phyloP scores from a whole-genome alignment of 2,329 filamentous ascomycete species.

The Cryoendolithus antarcticus region DNA sequence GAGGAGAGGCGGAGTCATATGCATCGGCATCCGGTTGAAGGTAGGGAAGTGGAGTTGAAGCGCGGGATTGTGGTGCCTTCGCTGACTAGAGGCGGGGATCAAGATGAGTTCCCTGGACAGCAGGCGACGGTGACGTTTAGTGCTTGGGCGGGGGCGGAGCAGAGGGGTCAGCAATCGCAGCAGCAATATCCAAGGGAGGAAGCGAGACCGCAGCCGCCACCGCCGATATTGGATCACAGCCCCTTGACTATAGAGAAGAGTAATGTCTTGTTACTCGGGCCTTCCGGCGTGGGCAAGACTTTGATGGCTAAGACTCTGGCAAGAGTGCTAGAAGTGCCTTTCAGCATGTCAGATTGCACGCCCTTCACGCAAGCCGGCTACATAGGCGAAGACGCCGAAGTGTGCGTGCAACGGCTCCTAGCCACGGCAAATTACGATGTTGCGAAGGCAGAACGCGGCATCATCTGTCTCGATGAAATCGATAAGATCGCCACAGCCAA shows the following conservation, averaged over 20 bases:
- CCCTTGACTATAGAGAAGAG: conserved; percentile 83
- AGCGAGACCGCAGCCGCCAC: conserved; percentile 8
- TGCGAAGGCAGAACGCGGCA: conserved; percentile 72
- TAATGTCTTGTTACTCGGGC: conserved; percentile 80
- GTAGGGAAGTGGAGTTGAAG: conserved; percentile 32
- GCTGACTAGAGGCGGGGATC: conserved; percentile 26
- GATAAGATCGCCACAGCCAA: conserved; percentile 92
- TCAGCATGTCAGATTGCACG: conserved; percentile 91
- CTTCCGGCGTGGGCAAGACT: conserved; percentile 92
- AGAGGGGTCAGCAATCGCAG: conserved; percentile 1
- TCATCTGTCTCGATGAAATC: conserved; percentile 91
- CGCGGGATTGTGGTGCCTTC: conserved; percentile 21
- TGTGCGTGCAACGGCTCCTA: conserved; percentile 79
- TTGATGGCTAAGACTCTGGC: conserved; percentile 89
- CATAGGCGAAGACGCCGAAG: conserved; percentile 95
- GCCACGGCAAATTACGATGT: conserved; percentile 86
- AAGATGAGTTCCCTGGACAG: conserved; percentile 50
- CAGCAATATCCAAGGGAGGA: conserved; percentile 9
- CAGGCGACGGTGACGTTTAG: conserved; percentile 35
- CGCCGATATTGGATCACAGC: conserved; percentile 40
- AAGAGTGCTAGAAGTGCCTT: conserved; percentile 84
- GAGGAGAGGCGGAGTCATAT: conserved; percentile 56
- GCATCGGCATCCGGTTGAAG: conserved; percentile 61
- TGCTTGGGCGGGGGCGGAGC: conserved; percentile 6
- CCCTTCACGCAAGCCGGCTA: conserved; percentile 94